Percentiles rank a stretch among this genome's conserved stretches.
Evolutionary conservation across 2,329 filamentous ascomycete genomes (phyloP).

Genomic region (Nothomitra cinnamomea): DNA sequence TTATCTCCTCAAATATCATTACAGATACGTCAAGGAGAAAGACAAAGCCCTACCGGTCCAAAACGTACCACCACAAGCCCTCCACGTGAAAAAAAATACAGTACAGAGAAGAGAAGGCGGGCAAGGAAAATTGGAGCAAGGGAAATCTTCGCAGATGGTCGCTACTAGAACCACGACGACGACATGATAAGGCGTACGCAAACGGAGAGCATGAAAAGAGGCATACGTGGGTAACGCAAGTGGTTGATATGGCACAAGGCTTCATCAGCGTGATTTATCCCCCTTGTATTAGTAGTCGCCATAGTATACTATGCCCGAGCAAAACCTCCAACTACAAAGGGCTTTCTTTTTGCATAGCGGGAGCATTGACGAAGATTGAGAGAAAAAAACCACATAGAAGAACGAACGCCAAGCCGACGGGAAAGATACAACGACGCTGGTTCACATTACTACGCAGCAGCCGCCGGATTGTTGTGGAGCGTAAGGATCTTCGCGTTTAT

Average conservation of each 20-base stretch:
- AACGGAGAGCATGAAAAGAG: neutral
- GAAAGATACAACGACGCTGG: slow-evolving; percentile 31
- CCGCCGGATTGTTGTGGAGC: slow-evolving; percentile 82
- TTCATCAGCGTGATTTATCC: neutral
- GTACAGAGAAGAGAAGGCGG: neutral
- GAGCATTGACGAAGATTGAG: slow-evolving; percentile 1
- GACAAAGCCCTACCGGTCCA: no score
- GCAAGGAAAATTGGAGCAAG: no score
- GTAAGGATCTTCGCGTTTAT: slow-evolving; percentile 95
- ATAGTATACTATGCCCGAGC: slow-evolving; percentile 1
- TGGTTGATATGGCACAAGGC: slow-evolving; percentile 1
- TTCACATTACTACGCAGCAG: slow-evolving; percentile 94
- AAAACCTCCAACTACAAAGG: neutral
- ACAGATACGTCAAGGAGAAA: no score
- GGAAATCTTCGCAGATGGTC: no score
- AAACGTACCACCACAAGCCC: no score
- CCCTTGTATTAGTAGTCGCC: neutral
- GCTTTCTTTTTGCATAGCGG: neutral
- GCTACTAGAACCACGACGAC: no score
- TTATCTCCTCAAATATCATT: no score
- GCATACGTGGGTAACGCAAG: neutral
- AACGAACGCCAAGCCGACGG: slow-evolving; percentile 3
- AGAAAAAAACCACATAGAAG: neutral
- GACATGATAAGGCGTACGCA: neutral
- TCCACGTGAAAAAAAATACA: neutral